phyloP scores from a whole-genome alignment of 1,284 basidiomycete species.

The Trametes pubescens region DNA sequence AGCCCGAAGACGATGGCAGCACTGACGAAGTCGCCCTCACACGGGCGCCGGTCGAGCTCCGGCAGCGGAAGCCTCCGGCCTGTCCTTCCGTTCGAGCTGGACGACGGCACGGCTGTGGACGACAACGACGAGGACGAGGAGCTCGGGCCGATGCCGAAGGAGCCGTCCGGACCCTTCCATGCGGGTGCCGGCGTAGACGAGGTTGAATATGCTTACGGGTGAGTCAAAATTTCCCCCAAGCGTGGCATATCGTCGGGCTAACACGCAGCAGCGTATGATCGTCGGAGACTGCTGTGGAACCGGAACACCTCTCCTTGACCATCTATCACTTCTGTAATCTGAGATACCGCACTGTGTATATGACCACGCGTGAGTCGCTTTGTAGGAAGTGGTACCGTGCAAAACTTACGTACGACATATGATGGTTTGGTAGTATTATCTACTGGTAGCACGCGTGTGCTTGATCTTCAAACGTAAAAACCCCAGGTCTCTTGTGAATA shows the following conservation, averaged over 20 bases:
- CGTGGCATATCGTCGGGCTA: background rate
- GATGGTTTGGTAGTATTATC: no score
- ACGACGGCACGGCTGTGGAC: constrained; percentile 72
- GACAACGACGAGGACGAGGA: constrained; percentile 65
- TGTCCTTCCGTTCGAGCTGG: constrained; percentile 80
- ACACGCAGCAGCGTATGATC: constrained; percentile 16
- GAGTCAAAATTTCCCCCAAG: constrained; percentile 42
- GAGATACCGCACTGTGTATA: background rate
- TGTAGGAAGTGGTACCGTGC: no score
- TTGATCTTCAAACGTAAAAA: no score
- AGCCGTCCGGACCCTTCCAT: constrained; percentile 74
- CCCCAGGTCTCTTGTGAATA: no score
- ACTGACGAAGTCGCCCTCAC: constrained; percentile 86
- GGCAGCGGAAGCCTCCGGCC: constrained; percentile 84
- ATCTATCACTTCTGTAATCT: constrained; percentile 2
- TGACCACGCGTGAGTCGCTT: no score
- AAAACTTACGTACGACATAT: no score
- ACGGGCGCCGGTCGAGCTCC: constrained; percentile 79
- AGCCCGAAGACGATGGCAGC: constrained; percentile 93
- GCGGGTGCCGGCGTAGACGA: constrained; percentile 85
- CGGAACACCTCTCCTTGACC: background rate
- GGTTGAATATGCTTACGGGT: constrained; percentile 88
- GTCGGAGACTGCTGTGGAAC: background rate
- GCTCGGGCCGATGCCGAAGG: constrained; percentile 80
- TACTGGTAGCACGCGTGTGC: no score